Evolutionary conservation across 805 yeast genomes (phyloP).

Genomic region (Teunomyces kruisii): DNA sequence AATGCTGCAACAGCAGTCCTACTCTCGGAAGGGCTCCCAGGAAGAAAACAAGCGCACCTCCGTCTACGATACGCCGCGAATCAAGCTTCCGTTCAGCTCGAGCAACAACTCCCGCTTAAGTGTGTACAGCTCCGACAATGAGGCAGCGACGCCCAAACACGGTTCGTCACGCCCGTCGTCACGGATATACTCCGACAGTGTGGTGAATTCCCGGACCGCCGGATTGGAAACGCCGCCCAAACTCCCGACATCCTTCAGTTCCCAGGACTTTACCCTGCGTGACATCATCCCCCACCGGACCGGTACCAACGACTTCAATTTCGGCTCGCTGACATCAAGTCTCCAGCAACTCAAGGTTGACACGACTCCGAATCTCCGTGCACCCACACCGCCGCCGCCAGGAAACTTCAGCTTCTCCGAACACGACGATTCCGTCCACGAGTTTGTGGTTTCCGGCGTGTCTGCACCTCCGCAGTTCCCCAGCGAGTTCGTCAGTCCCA

Average conservation of each 20-base stretch:
- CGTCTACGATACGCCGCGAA: slow-evolving; percentile 22
- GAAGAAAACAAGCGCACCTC: slow-evolving; percentile 14
- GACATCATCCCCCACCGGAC: slow-evolving; percentile 3
- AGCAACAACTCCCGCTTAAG: slow-evolving; percentile 11
- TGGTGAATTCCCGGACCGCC: slow-evolving; percentile 12
- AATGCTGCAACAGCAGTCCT: slow-evolving; percentile 1
- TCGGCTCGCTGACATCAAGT: not conserved
- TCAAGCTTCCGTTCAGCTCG: slow-evolving; percentile 10
- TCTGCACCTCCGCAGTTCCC: slow-evolving; percentile 6
- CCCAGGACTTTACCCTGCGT: slow-evolving; percentile 5
- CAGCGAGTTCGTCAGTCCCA: slow-evolving; percentile 15
- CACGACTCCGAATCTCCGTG: not conserved
- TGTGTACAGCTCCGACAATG: slow-evolving; percentile 8
- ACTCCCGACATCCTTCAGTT: slow-evolving; percentile 5
- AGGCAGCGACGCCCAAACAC: not conserved
- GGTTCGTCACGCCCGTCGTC: not conserved
- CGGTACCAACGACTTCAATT: slow-evolving; percentile 3
- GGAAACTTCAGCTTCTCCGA: slow-evolving; percentile 24
- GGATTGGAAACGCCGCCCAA: not conserved
- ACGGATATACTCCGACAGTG: slow-evolving; percentile 21
- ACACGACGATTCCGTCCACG: slow-evolving; percentile 22
- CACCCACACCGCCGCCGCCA: not conserved
- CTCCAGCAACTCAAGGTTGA: not conserved
- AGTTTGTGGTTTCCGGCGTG: slow-evolving; percentile 18
- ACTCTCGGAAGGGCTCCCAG: slow-evolving; percentile 1